Evolutionary conservation across 495 filamentous ascomycete species (phyloP).

Genomic region (Xylaria sp.): DNA sequence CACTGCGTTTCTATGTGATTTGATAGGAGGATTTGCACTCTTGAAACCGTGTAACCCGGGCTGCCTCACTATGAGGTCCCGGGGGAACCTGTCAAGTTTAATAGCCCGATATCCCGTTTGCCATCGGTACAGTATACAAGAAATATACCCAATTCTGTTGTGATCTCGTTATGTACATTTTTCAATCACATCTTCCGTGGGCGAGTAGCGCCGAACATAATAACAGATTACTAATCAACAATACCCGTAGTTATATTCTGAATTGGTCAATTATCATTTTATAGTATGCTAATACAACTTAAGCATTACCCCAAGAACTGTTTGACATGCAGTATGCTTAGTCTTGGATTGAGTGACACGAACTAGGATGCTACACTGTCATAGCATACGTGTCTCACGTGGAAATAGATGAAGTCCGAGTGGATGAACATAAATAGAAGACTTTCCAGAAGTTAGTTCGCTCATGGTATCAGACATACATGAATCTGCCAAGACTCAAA

Average conservation of each 20-base stretch:
- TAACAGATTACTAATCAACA: neutral
- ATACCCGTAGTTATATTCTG: too few relatives aligned
- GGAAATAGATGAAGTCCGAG: neutral
- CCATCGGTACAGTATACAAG: too few relatives aligned
- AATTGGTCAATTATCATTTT: neutral
- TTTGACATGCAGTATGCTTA: neutral
- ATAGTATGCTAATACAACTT: neutral
- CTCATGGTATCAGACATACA: conserved; percentile 9
- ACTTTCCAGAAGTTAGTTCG: neutral
- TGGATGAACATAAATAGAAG: neutral
- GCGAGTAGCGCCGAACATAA: neutral
- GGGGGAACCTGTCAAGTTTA: too few relatives aligned
- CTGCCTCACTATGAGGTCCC: neutral
- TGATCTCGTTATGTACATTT: neutral
- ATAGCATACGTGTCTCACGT: neutral
- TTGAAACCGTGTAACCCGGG: neutral
- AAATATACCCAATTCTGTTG: neutral
- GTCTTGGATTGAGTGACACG: neutral
- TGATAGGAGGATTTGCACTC: neutral
- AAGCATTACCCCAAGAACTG: neutral
- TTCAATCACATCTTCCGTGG: neutral
- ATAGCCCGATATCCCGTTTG: too few relatives aligned
- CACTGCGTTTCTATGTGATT: conserved; percentile 1
- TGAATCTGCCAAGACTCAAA: conserved; percentile 1
- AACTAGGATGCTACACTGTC: neutral